Conservation (phyloP, 108 stramenopile species). For the Asterionellopsis glacialis region DNA sequence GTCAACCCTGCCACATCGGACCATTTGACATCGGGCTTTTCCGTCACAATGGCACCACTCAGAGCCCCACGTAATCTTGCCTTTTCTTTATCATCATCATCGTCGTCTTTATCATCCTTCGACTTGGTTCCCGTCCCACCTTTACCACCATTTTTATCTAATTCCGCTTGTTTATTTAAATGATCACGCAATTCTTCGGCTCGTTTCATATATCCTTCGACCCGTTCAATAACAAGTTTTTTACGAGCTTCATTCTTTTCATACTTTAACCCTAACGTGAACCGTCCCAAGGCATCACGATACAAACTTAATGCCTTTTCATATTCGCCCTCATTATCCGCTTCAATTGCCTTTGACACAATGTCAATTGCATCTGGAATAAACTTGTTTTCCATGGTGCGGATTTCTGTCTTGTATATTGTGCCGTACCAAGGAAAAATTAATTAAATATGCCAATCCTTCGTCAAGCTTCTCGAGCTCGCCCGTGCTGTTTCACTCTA, state of each 20-base stretch:
- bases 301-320: slow-evolving; percentile 84
- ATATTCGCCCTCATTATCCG: slow-evolving; percentile 89
- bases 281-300: slow-evolving; percentile 79
- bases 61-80: slow-evolving; percentile 78
- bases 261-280: slow-evolving; percentile 96
- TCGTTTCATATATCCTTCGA: slow-evolving; percentile 98
- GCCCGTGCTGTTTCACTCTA: too few relatives aligned
- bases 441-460: too few relatives aligned
- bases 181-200: slow-evolving; percentile 94
- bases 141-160: slow-evolving; percentile 45
- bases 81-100: slow-evolving; percentile 78
- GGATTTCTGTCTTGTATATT: too few relatives aligned
- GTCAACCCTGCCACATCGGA: slow-evolving; percentile 97
- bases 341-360: slow-evolving; percentile 78
- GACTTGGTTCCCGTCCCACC: slow-evolving; percentile 38
- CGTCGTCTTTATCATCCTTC: slow-evolving; percentile 54
- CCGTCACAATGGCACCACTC: slow-evolving; percentile 77
- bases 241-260: slow-evolving; percentile 95
- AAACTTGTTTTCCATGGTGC: slow-evolving; percentile 80
- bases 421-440: too few relatives aligned
- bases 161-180: slow-evolving; percentile 70
- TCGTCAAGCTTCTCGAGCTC: too few relatives aligned
- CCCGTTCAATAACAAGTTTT: slow-evolving; percentile 86
- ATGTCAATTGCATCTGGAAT: slow-evolving; percentile 89
- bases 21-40: slow-evolving; percentile 98